Conservation (phyloP, 1,139 yeast genomes). For the Saccharomyces hybrid region DNA sequence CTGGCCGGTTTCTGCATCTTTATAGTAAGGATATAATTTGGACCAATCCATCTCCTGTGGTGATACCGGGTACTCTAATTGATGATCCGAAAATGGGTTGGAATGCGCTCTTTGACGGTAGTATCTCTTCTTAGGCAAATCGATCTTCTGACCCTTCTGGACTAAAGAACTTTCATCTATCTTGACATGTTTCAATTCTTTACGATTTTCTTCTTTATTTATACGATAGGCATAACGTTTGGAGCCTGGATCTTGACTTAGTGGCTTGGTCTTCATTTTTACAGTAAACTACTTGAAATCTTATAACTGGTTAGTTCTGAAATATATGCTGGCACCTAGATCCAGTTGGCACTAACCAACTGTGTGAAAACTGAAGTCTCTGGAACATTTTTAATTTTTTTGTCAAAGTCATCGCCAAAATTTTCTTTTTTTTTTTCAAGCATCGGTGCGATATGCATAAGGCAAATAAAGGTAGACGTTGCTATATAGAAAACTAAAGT, state of each 20-base stretch:
- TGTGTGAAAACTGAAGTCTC: not conserved
- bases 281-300: not conserved
- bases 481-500: not conserved
- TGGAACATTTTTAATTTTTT: not conserved
- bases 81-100: conserved; percentile 93
- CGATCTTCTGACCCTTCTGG: conserved; percentile 29
- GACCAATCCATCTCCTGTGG: conserved; percentile 89
- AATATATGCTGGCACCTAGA: not conserved
- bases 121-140: conserved; percentile 71
- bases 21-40: conserved; percentile 56
- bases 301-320: not conserved
- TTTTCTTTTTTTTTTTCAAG: not conserved
- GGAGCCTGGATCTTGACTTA: conserved; percentile 25
- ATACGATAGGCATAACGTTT: conserved; percentile 30
- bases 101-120: conserved; percentile 97
- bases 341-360: not conserved
- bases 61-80: conserved; percentile 72
- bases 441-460: not conserved
- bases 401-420: not conserved
- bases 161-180: conserved; percentile 23
- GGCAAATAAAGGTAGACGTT: not conserved
- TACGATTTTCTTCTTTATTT: conserved; percentile 34
- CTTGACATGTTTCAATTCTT: conserved; percentile 35
- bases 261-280: conserved; percentile 21
- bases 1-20: conserved; percentile 37